phyloP scores from a whole-genome alignment of 2,329 filamentous ascomycete genomes.

The Fusarium haematococcum region DNA sequence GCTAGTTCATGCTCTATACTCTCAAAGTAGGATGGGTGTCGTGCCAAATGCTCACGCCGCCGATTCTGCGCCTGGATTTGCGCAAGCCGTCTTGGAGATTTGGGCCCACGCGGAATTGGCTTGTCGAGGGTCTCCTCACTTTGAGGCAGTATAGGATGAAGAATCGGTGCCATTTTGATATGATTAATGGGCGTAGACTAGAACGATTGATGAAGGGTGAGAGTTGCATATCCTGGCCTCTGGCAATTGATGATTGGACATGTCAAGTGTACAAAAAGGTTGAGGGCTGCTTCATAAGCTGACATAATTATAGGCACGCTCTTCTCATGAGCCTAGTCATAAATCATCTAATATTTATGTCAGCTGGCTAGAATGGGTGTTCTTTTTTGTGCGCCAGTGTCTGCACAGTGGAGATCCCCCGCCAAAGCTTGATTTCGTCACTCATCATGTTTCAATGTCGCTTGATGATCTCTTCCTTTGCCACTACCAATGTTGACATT shows the following conservation, averaged over 20 bases:
- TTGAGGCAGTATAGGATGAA: slow-evolving; percentile 15
- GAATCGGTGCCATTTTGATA: slow-evolving; percentile 29
- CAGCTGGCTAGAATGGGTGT: neutral
- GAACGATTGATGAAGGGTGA: neutral
- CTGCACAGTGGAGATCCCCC: neutral
- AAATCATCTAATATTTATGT: neutral
- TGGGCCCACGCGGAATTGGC: slow-evolving; percentile 59
- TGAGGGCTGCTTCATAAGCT: neutral
- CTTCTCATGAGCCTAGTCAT: neutral
- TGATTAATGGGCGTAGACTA: neutral
- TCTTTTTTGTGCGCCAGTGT: neutral
- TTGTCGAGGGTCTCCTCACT: slow-evolving; percentile 40
- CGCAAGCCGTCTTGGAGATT: slow-evolving; percentile 54
- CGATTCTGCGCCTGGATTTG: slow-evolving; percentile 77
- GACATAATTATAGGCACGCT: neutral
- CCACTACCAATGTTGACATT: neutral
- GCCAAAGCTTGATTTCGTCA: neutral
- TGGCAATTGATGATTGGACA: neutral
- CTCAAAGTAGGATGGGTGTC: slow-evolving; percentile 78
- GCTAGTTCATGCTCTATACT: slow-evolving; percentile 67
- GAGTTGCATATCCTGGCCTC: neutral
- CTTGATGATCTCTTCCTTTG: neutral
- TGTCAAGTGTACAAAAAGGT: neutral
- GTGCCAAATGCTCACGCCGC: slow-evolving; percentile 79
- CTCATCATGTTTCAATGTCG: neutral